These are phyloP conservation scores for Acacia acuminata DNA, from an alignment of 306 rosid species.

Conservation along the genomic window DNA sequence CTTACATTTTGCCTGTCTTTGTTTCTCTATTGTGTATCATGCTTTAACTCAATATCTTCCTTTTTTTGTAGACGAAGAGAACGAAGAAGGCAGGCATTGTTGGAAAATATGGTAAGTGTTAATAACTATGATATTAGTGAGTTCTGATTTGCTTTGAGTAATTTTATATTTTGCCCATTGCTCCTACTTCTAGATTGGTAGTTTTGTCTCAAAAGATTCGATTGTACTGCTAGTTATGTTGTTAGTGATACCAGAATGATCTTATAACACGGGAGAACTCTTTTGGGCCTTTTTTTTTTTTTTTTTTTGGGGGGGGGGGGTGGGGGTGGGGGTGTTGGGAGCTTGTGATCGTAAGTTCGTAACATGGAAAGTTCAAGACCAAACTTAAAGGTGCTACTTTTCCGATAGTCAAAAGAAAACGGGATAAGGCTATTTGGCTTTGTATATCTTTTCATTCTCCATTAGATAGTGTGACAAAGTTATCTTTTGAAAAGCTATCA, in stretches of 20 bases:
- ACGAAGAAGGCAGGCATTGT: slow-evolving; percentile 95
- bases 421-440: not conserved
- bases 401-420: not conserved
- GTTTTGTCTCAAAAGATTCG: not conserved
- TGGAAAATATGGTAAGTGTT: slow-evolving; percentile 71
- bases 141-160: not conserved
- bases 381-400: not conserved
- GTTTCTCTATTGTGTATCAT: not conserved
- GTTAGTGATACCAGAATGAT: not conserved
- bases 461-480: not conserved
- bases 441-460: not conserved
- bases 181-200: not conserved
- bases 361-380: not conserved
- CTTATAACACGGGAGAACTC: not conserved
- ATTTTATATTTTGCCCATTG: not conserved
- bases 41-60: not conserved
- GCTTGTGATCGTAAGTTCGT: not conserved
- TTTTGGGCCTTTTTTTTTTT: too few relatives aligned
- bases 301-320: not conserved
- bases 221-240: not conserved
- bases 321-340: not conserved
- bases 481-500: not conserved
- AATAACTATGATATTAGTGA: not conserved
- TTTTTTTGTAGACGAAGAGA: slow-evolving; percentile 75
- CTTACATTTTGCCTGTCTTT: not conserved